phyloP scores from a whole-genome alignment of 2,329 filamentous ascomycete genomes.

The Trichothecium sympodiale region DNA sequence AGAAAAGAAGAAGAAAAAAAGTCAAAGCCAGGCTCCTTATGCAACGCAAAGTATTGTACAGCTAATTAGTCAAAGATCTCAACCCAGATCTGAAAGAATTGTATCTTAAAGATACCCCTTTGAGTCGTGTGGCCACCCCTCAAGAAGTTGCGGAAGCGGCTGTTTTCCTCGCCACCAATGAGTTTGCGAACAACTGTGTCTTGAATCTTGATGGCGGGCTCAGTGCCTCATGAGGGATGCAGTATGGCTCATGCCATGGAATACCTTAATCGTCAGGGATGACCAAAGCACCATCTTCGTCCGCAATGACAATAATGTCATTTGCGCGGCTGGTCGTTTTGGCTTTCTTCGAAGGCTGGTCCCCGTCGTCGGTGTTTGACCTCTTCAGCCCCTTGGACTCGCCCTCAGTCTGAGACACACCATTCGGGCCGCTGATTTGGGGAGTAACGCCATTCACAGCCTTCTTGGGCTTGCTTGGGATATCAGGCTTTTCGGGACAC shows the following conservation, averaged over 20 bases:
- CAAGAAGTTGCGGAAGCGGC: conserved; percentile 75
- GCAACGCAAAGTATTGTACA: conserved; percentile 25
- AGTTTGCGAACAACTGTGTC: conserved; percentile 79
- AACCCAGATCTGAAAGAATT: conserved; percentile 24
- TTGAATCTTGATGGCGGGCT: conserved; percentile 79
- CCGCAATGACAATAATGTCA: conserved; percentile 35
- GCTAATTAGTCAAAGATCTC: conserved; percentile 18
- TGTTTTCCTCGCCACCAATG: conserved; percentile 63
- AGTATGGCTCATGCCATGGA: conserved; percentile 4
- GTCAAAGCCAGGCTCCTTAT: not conserved
- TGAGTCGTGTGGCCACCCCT: conserved; percentile 52
- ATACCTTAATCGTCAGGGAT: conserved; percentile 48
- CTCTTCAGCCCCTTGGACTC: conserved; percentile 34
- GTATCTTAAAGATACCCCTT: conserved; percentile 45
- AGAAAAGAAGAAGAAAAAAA: conserved; percentile 1
- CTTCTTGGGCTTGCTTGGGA: conserved; percentile 43
- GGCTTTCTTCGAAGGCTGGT: conserved; percentile 35
- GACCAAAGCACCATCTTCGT: conserved; percentile 50
- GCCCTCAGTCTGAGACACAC: conserved; percentile 20
- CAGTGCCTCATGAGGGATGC: conserved; percentile 45
- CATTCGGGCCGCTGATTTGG: conserved; percentile 27
- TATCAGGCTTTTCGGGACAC: conserved; percentile 30
- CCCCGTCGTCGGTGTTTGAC: conserved; percentile 25
- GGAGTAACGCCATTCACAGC: conserved; percentile 24
- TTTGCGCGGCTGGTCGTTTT: conserved; percentile 25